Evolutionary conservation across 176 grass and related monocot genomes (phyloP).

Genomic region (Juncus effusus): DNA sequence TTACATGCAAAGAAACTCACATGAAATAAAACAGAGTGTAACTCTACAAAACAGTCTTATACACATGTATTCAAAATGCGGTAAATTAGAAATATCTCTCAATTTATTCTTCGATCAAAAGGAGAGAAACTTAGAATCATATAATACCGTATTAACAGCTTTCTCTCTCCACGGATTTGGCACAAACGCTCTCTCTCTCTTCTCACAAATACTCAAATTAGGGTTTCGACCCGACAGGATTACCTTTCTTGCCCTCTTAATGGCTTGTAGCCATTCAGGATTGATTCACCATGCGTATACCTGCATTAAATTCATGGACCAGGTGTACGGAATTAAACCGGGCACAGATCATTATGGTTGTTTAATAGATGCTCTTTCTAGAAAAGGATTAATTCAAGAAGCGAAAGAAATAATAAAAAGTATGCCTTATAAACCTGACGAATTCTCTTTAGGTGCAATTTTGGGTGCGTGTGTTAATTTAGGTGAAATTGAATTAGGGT

Average conservation of each 20-base stretch:
- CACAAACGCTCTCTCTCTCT: constrained; percentile 22
- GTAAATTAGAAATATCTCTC: constrained; percentile 40
- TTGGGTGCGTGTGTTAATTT: constrained; percentile 60
- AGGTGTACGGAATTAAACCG: constrained; percentile 27
- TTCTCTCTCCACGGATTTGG: constrained; percentile 49
- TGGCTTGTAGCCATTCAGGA: constrained; percentile 56
- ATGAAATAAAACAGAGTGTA: constrained; percentile 28
- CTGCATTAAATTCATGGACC: constrained; percentile 32
- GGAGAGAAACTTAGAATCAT: constrained; percentile 48
- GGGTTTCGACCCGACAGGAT: constrained; percentile 46
- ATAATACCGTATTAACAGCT: constrained; percentile 50
- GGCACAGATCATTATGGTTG: constrained; percentile 58
- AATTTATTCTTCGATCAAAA: constrained; percentile 35
- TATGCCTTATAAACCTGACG: constrained; percentile 47
- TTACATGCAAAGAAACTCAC: constrained; percentile 43
- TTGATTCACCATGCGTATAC: constrained; percentile 38
- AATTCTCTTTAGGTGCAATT: constrained; percentile 36
- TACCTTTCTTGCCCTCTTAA: constrained; percentile 43
- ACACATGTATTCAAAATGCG: constrained; percentile 66
- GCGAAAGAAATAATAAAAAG: constrained; percentile 43
- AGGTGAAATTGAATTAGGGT: constrained; percentile 44
- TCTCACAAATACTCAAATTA: constrained; percentile 37
- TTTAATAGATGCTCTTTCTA: constrained; percentile 52
- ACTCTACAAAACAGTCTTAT: constrained; percentile 50
- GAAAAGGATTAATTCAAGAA: constrained; percentile 38